These are phyloP conservation scores for Ophiocordyceps polyrhachis-furcata DNA, from an alignment of 2,329 filamentous ascomycete genomes.

Conservation along the genomic window DNA sequence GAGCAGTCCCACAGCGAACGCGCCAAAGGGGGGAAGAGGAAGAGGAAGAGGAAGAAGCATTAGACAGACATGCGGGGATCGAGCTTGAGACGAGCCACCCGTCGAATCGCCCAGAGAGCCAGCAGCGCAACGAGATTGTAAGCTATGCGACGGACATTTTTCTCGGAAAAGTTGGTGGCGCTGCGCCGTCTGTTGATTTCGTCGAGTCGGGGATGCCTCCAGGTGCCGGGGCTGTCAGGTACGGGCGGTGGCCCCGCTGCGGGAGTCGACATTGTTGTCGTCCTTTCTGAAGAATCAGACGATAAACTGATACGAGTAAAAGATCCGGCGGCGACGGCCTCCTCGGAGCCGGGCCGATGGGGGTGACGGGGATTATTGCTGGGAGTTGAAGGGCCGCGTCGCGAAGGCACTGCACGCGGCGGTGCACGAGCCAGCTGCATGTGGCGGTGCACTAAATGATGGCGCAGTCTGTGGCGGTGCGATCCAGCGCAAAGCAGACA, in stretches of 20 bases:
- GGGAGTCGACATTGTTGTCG: constrained; percentile 17
- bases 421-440: background rate
- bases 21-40: background rate
- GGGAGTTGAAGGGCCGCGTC: no score
- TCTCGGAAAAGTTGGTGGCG: constrained; percentile 58
- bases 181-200: constrained; percentile 74
- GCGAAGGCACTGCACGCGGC: background rate
- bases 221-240: constrained; percentile 53
- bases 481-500: no score
- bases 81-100: constrained; percentile 16
- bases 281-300: constrained; percentile 8
- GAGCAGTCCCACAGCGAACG: background rate
- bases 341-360: no score
- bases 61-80: constrained; percentile 17
- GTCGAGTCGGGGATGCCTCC: constrained; percentile 75
- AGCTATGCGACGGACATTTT: constrained; percentile 51
- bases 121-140: constrained; percentile 41
- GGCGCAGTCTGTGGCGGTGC: background rate
- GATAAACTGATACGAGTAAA: background rate
- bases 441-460: background rate
- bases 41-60: background rate
- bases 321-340: no score
- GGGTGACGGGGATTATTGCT: background rate
- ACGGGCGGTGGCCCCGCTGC: constrained; percentile 19
- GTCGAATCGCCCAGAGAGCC: constrained; percentile 17